Evolutionary conservation across 2,329 filamentous ascomycete genomes (phyloP).

Genomic region (Alternaria angustiovoidea): DNA sequence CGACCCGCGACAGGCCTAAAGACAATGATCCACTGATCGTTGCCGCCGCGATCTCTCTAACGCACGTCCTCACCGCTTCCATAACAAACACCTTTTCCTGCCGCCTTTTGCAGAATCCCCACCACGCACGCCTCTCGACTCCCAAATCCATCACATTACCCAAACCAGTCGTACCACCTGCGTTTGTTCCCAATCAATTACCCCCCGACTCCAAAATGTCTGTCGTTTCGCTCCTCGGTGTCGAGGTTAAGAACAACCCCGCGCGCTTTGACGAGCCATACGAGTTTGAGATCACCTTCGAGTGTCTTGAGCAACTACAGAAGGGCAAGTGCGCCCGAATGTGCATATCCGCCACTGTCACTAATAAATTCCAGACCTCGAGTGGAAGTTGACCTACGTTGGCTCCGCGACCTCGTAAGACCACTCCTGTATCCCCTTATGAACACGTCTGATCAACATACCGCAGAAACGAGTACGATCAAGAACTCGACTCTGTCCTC

Average conservation of each 20-base stretch:
- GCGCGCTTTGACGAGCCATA: conserved; percentile 92
- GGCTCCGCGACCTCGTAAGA: conserved; percentile 95
- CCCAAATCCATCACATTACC: conserved; percentile 2
- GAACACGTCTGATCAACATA: conserved; percentile 17
- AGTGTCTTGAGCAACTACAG: conserved; percentile 92
- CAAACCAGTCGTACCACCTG: not conserved
- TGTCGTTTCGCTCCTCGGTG: conserved; percentile 92
- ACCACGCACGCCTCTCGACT: conserved; percentile 8
- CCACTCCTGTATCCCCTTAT: conserved; percentile 5
- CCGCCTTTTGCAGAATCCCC: conserved; percentile 13
- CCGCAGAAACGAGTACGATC: conserved; percentile 88
- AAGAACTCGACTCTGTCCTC: conserved; percentile 95
- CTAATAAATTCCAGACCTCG: conserved; percentile 72
- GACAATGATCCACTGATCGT: conserved; percentile 22
- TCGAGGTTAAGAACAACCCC: conserved; percentile 97
- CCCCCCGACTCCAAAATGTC: conserved; percentile 72
- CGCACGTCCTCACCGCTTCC: conserved; percentile 34
- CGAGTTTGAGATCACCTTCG: conserved; percentile 98
- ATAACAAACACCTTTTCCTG: conserved; percentile 30
- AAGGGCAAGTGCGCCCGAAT: conserved; percentile 69
- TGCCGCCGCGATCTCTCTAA: conserved; percentile 30
- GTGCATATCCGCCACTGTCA: not conserved
- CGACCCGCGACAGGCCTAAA: conserved; percentile 16
- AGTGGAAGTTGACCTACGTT: conserved; percentile 99
- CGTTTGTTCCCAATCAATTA: conserved; percentile 6